Conservation (phyloP, 208 protist species). For the Porcisia hertigi region DNA sequence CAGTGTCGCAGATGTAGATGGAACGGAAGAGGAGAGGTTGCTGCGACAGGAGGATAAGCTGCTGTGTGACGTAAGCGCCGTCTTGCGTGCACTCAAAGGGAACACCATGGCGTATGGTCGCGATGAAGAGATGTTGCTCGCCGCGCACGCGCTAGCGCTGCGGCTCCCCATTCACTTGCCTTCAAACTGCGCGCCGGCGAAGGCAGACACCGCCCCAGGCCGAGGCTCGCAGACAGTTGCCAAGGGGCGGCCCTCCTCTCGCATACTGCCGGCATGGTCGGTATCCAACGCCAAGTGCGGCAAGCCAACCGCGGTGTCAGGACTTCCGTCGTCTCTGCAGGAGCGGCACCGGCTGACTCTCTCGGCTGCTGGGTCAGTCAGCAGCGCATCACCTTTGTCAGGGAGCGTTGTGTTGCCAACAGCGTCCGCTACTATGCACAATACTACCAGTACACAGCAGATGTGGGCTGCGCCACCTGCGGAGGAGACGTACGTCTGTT, state of each 20-base stretch:
- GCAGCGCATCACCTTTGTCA: background rate
- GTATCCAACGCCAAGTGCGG: constrained; percentile 15
- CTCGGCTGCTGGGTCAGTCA: background rate
- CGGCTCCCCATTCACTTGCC: constrained; percentile 27
- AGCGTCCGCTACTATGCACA: background rate
- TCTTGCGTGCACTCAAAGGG: constrained; percentile 63
- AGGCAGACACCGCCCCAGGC: constrained; percentile 2
- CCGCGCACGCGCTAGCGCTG: constrained; percentile 41
- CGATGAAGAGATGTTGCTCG: constrained; percentile 42
- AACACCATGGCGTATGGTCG: constrained; percentile 45
- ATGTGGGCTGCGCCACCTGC: constrained; percentile 38
- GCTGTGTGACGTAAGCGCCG: constrained; percentile 34
- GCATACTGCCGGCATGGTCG: constrained; percentile 15
- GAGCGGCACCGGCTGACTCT: background rate
- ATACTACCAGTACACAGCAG: constrained; percentile 10
- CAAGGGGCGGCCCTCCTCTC: constrained; percentile 4
- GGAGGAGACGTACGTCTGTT: constrained; percentile 26
- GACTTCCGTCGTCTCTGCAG: background rate
- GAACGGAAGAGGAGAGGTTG: constrained; percentile 4
- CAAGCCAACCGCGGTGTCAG: background rate
- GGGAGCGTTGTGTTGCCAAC: background rate
- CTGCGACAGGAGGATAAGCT: constrained; percentile 14
- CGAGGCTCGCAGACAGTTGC: background rate
- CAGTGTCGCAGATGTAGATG: background rate
- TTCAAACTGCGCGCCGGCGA: background rate